Conservation (phyloP, 768 basidiomycete genomes). For the Candolleomyces aberdarensis region DNA sequence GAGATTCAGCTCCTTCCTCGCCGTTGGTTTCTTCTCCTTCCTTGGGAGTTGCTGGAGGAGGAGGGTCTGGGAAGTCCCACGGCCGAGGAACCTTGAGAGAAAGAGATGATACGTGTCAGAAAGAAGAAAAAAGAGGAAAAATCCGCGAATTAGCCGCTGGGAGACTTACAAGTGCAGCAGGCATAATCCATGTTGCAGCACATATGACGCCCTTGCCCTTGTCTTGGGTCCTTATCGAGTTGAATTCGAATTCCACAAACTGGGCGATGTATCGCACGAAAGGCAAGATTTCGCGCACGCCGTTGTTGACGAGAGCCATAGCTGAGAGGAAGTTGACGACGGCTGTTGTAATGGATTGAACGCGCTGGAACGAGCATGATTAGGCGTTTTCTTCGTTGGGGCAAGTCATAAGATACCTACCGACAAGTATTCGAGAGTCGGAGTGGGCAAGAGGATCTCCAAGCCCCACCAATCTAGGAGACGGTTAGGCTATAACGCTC, state of each 20-base stretch:
- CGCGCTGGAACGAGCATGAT: constrained; percentile 36
- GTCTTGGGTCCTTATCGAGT: constrained; percentile 58
- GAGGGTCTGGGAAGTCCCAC: constrained; percentile 67
- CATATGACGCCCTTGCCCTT: constrained; percentile 79
- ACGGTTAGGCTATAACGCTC: constrained; percentile 1
- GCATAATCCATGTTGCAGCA: constrained; percentile 89
- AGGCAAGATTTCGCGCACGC: constrained; percentile 79
- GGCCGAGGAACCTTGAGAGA: constrained; percentile 55
- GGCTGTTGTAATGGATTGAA: constrained; percentile 56
- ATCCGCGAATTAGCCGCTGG: too few species aligned
- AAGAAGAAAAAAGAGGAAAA: neutral
- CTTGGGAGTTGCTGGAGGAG: constrained; percentile 17
- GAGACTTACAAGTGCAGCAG: constrained; percentile 57
- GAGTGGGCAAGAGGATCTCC: constrained; percentile 72
- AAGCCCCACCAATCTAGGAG: constrained; percentile 86
- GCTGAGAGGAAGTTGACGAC: constrained; percentile 77
- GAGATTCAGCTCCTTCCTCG: neutral
- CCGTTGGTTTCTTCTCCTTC: neutral
- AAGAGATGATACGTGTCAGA: constrained; percentile 1
- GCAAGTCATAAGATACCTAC: constrained; percentile 32
- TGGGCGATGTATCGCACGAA: constrained; percentile 82
- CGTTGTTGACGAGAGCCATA: constrained; percentile 63
- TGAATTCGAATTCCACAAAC: constrained; percentile 76
- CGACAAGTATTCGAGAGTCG: constrained; percentile 58
- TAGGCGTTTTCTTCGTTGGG: neutral